A percentile compares a stretch with the other conserved stretches of the same genome.
Evolutionary conservation across 345 rosid species (phyloP).

Genomic region (Pistacia integerrima): DNA sequence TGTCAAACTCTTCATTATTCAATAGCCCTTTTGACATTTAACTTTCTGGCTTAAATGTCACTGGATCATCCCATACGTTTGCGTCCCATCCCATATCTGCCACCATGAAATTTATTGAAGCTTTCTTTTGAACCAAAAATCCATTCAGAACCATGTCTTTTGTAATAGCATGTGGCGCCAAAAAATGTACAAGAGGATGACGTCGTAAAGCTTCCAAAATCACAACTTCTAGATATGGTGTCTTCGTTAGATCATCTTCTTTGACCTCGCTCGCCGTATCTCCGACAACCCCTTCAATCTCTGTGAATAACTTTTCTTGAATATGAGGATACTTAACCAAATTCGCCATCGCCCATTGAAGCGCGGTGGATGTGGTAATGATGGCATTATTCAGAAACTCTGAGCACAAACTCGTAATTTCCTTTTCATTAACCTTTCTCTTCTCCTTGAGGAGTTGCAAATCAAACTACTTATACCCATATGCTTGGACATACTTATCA

Average conservation of each 20-base stretch:
- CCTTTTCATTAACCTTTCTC: not conserved
- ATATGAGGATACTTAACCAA: not conserved
- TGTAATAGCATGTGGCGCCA: constrained; percentile 17
- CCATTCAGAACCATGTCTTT: constrained; percentile 1
- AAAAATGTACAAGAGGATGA: constrained; percentile 12
- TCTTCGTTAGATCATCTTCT: too few relatives aligned
- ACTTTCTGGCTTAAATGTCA: not conserved
- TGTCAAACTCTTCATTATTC: not conserved
- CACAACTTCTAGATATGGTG: too few relatives aligned
- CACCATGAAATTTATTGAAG: constrained; percentile 14
- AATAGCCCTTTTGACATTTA: too few relatives aligned
- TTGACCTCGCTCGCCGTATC: too few relatives aligned
- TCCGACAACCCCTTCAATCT: too few relatives aligned
- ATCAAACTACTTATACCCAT: constrained; percentile 35
- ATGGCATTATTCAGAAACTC: constrained; percentile 14
- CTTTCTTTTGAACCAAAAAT: constrained; percentile 12
- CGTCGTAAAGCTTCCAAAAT: constrained; percentile 11
- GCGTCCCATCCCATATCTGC: constrained; percentile 24
- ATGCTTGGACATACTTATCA: not conserved
- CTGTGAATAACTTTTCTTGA: too few relatives aligned
- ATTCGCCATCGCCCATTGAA: constrained; percentile 14
- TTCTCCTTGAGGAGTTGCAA: constrained; percentile 29
- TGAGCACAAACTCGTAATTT: not conserved
- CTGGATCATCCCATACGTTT: not conserved
- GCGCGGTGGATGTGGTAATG: constrained; percentile 14